A percentile compares a stretch with the other conserved stretches of the same genome.
These are phyloP conservation scores for Arachnopeziza araneosa DNA, from an alignment of 2,329 filamentous ascomycete genomes.

Conservation along the genomic window DNA sequence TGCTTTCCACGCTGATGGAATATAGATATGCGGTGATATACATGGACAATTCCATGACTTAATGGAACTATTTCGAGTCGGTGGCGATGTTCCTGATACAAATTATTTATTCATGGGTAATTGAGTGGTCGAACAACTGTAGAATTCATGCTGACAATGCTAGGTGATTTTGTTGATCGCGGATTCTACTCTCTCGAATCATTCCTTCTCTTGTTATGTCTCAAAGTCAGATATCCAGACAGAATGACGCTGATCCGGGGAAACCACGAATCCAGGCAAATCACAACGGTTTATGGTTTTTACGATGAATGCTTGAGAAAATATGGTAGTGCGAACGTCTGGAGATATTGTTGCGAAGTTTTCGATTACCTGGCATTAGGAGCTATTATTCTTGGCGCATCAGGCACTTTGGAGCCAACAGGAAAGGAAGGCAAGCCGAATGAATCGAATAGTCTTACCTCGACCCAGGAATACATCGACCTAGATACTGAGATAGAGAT, in stretches of 20 bases:
- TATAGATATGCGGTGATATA: constrained; percentile 92
- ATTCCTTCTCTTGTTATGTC: constrained; percentile 87
- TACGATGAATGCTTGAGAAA: constrained; percentile 96
- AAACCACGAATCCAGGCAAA: constrained; percentile 94
- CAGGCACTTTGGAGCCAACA: constrained; percentile 51
- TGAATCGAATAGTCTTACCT: constrained; percentile 43
- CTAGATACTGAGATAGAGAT: constrained; percentile 90
- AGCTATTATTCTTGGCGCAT: constrained; percentile 89
- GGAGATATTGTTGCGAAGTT: constrained; percentile 95
- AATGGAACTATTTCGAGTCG: constrained; percentile 99
- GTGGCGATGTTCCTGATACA: constrained; percentile 94
- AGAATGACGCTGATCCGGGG: constrained; percentile 94
- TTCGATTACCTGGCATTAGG: constrained; percentile 99
- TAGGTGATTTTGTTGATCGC: constrained; percentile 93
- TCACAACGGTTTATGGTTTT: constrained; percentile 96
- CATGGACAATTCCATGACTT: constrained; percentile 98
- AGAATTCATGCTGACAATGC: constrained; percentile 9
- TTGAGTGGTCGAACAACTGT: constrained; percentile 55
- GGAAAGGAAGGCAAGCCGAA: constrained; percentile 33
- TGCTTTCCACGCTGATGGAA: background rate
- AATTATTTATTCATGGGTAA: constrained; percentile 99
- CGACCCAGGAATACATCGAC: constrained; percentile 46
- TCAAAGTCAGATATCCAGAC: constrained; percentile 96
- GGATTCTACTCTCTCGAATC: constrained; percentile 98
- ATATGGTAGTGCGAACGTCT: constrained; percentile 94